Conservation (phyloP, 352 stramenopile species). For the Aphanomyces stellatus region DNA sequence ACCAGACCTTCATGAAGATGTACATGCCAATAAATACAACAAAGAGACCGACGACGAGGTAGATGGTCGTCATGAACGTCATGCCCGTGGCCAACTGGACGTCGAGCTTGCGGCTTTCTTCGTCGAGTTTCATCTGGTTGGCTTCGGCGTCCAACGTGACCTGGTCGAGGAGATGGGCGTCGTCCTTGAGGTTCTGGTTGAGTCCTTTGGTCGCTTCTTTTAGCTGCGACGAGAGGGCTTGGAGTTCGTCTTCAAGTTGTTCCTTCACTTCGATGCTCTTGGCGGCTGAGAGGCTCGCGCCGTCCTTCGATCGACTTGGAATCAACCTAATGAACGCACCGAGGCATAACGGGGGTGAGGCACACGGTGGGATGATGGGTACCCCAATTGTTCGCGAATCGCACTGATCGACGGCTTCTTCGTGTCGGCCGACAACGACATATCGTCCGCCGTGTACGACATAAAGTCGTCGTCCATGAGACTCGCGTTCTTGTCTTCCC, state of each 20-base stretch:
- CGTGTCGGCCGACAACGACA: neutral
- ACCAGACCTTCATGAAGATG: constrained; percentile 19
- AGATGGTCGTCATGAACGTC: constrained; percentile 1
- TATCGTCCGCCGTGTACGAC: neutral
- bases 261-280: constrained; percentile 18
- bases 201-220: constrained; percentile 6
- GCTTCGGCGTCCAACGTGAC: constrained; percentile 1
- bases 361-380: neutral
- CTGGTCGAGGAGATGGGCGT: constrained; percentile 6
- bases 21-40: constrained; percentile 21
- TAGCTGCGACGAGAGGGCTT: neutral
- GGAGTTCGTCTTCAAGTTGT: constrained; percentile 4
- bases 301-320: neutral
- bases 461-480: constrained; percentile 17
- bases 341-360: neutral
- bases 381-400: constrained; percentile 17
- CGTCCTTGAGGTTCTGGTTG: constrained; percentile 13
- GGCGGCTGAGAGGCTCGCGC: neutral
- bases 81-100: neutral
- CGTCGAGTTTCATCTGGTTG: constrained; percentile 15
- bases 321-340: neutral
- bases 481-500: constrained; percentile 12
- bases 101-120: neutral
- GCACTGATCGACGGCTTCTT: neutral
- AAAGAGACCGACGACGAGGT: constrained; percentile 1